phyloP scores from a whole-genome alignment of 192 early-diverging fungal species.

The Umbelopsis isabellina region DNA sequence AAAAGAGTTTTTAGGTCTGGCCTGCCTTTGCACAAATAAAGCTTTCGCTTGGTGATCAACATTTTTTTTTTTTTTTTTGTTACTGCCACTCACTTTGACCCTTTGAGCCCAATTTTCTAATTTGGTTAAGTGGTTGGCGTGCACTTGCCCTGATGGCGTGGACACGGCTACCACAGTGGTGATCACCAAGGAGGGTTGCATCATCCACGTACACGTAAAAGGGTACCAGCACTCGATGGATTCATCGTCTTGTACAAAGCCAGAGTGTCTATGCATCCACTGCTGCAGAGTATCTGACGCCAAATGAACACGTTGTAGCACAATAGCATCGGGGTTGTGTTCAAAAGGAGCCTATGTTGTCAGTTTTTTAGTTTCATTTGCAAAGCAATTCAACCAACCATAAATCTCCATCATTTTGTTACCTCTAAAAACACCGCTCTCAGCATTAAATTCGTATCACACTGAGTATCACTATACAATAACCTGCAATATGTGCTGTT shows the following conservation, averaged over 20 bases:
- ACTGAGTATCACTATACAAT: constrained; percentile 15
- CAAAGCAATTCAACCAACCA: not conserved
- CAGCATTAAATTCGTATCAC: constrained; percentile 15
- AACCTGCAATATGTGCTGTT: not conserved
- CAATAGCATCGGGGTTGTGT: constrained; percentile 21
- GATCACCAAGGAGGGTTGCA: not conserved
- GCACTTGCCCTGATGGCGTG: not conserved
- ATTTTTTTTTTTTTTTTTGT: too few relatives aligned
- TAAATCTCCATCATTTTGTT: not conserved
- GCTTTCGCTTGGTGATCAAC: not conserved
- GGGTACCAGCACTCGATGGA: not conserved
- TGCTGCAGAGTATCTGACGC: constrained; percentile 17
- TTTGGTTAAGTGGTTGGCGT: constrained; percentile 4
- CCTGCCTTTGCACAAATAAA: not conserved
- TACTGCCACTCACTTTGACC: not conserved
- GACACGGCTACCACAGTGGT: not conserved
- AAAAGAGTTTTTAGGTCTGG: not conserved
- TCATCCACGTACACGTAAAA: not conserved
- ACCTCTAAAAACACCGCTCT: constrained; percentile 6
- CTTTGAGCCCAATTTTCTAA: constrained; percentile 6
- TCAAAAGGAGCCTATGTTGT: constrained; percentile 6
- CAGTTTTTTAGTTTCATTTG: too few relatives aligned
- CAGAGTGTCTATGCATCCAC: not conserved
- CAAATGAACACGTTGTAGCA: constrained; percentile 23
- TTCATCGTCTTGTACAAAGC: not conserved